Evolutionary conservation across 164 flowering plant species (phyloP), one percentile per base, ranked within the genome.

Genomic region (Aristolochia contorta): DNA sequence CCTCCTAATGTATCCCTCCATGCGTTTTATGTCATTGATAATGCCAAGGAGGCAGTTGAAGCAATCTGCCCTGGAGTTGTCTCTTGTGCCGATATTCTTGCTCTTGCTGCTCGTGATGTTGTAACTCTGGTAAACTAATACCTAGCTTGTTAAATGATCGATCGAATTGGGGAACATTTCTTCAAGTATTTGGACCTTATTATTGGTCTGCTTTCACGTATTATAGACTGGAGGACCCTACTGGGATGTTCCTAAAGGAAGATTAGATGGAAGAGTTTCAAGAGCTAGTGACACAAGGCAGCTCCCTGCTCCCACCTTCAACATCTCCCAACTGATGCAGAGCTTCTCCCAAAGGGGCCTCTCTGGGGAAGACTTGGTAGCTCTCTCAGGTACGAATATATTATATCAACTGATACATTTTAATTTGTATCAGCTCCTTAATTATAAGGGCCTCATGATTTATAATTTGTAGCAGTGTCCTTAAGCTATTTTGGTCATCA

Each of bases 221-320:
- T 12, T 33, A 13, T 27, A 89, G 96, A 76, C 96, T 24, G 96
- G 96, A 69, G 97, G 97, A 18, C 97, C 96, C 0, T 74, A 56
- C 41, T 91, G 94, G 97, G 70, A 79, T 0, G 97, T 91, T 33
- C 94, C 91, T 8, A 88, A 86, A 74, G 96, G 97, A 59, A 80
- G 97, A 68, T 72, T 72, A 71, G 96, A 91, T 67, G 96, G 96
- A 62, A 79, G 85, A 69, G 69, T 85, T 24, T 91, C 96, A 18
- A 82, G 72, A 53, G 96, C 96, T 20, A 84, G 16, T 57, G 91
- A 91, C 0, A 78, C 96, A n/a, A 62, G 69, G 65, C 77, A 75
- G 58, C 62, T 88, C 23, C 97, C 97, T 58, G 75, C 81, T 69
- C 97, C 97, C 5, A 67, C 75, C 47, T 88, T 84, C 60, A 86